Percentiles rank a stretch among this genome's conserved stretches.
phyloP scores from a whole-genome alignment of 805 yeast genomes.

The Wickerhamiella azyma region DNA sequence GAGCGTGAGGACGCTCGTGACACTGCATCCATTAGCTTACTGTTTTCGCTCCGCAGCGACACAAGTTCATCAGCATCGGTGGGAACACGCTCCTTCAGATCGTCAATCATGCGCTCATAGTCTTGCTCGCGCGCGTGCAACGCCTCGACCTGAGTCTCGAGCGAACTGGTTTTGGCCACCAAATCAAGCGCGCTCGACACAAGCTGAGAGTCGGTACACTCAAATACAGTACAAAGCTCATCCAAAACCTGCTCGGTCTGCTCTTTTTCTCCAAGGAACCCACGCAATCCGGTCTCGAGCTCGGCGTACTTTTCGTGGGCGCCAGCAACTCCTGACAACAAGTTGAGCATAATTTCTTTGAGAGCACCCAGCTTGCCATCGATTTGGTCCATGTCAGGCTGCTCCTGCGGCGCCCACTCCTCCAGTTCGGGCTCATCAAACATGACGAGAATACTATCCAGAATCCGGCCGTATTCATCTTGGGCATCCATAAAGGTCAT shows the following conservation, averaged over 20 bases:
- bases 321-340: constrained; percentile 2
- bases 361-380: constrained; percentile 8
- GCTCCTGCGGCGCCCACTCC: not conserved
- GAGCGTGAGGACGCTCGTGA: constrained; percentile 3
- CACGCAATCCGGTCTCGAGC: not conserved
- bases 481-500: constrained; percentile 10
- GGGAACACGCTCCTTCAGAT: constrained; percentile 1
- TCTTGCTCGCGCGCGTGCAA: constrained; percentile 3
- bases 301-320: constrained; percentile 7
- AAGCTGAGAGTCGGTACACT: constrained; percentile 1
- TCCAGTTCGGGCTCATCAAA: constrained; percentile 7
- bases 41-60: not conserved
- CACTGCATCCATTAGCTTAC: constrained; percentile 4
- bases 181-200: constrained; percentile 3
- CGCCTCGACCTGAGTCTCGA: constrained; percentile 8
- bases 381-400: not conserved
- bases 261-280: constrained; percentile 5
- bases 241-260: not conserved
- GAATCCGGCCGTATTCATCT: constrained; percentile 6
- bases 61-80: constrained; percentile 5
- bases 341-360: constrained; percentile 2
- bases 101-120: constrained; percentile 4
- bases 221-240: constrained; percentile 2
- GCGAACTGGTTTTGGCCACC: constrained; percentile 8
- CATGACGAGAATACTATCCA: not conserved